Base-by-base conservation (phyloP, 2,329 filamentous ascomycete genomes). In the Eurotiales sp. region DNA sequence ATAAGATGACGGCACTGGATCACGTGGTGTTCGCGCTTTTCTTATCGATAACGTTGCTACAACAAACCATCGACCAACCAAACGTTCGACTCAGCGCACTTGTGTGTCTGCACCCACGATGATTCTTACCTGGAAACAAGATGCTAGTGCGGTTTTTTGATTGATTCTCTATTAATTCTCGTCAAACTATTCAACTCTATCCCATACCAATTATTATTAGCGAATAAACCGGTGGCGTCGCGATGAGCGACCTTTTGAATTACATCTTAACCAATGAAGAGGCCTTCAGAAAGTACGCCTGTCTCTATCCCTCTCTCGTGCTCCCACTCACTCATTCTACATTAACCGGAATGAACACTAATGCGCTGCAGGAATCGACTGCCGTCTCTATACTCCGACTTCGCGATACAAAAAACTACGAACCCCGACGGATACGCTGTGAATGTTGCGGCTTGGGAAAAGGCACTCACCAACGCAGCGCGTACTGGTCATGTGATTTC, bases 321-420 rank as follows among this genome's bases (percentile, higher is more conserved):
- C n/a, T 22, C n/a, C 19, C 37, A 14, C 12, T 30, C 21, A 12
- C 12, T 29, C 7, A 14, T 11, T 14, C 29, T 23, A 7, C 6
- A 19, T 14, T 19, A 4, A 29, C 47, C 36, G 29, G 41, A 2
- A 40, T 19, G 27, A n/a, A n/a, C 15, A 22, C 7, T 8, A 25
- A 19, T 42, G 4, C 14, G 5, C 8, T n/a, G n/a, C 22, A 54
- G 86, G 72, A 81, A 85, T 56, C 87, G 90, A 45, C 78, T 96
- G 11, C 85, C 88, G 11, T 91, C 90, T 4, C 83, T 96, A 41
- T 96, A 95, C 72, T 91, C 90, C 43, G 90, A 96, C 67, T 95
- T 96, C 64, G 77, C 83, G 32, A 72, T 82, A 4, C 89, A 92
- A 59, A 80, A 80, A 61, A 82, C 80, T 34, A 82, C 87, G 19